These are phyloP conservation scores for Triticum dicoccoides DNA, from an alignment of 176 grass and related monocot species.

Conservation along the genomic window DNA sequence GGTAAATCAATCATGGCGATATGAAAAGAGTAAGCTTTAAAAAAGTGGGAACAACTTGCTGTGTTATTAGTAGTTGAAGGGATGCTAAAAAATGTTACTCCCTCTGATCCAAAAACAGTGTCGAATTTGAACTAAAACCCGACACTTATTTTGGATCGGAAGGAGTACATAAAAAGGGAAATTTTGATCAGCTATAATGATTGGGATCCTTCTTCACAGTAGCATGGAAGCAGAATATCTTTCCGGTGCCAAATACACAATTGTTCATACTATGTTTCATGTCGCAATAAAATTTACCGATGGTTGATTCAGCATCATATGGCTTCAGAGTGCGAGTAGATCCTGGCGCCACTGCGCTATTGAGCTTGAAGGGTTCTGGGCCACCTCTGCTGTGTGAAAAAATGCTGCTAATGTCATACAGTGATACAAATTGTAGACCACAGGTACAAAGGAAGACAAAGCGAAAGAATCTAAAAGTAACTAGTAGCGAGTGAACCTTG, in stretches of 20 bases:
- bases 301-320: slow-evolving; percentile 20
- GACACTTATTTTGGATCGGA: no score
- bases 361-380: background rate
- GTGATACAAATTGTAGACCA: background rate
- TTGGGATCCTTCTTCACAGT: background rate
- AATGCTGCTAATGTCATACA: background rate
- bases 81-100: background rate
- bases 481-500: background rate
- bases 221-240: background rate
- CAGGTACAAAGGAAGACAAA: background rate
- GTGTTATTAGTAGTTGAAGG: background rate
- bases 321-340: slow-evolving; percentile 24
- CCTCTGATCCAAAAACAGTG: no score
- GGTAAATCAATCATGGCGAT: background rate
- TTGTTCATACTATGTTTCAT: background rate
- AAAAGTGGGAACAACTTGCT: background rate
- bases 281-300: background rate
- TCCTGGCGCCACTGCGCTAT: background rate
- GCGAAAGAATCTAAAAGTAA: background rate
- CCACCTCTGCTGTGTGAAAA: slow-evolving; percentile 20
- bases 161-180: background rate
- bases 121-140: no score
- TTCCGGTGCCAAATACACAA: background rate
- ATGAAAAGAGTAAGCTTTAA: background rate
- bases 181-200: no score